Base-by-base conservation (phyloP, 305 asterid genomes). In the Coffea humblotiana region DNA sequence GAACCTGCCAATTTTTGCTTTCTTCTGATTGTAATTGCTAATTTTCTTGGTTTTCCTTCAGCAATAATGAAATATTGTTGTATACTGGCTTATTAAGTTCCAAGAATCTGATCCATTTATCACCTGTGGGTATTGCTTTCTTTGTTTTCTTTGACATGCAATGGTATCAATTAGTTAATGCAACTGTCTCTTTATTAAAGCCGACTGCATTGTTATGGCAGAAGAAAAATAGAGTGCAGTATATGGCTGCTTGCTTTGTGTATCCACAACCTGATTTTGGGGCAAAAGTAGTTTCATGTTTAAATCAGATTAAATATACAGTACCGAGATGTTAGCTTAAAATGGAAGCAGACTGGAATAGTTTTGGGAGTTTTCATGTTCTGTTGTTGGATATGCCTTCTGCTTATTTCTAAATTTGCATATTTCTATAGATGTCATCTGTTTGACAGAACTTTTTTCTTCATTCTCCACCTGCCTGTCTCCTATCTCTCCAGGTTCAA, bases 401-500 rank as follows among this genome's bases (percentile, higher is more conserved):
- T 32, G 11, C 19, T 67, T 51, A 16, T 64, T 43, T 18, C 12
- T 68, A 19, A 32, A 54, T 56, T 68, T 25, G 71, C n/a, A 40
- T 5, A 40, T 40, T 40, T 40, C 6, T 40, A 3, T 40, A 40
- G 43, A 40, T 40, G 43, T 40, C 43, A 40, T 40, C 54, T 40
- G 72, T 73, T 56, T 76, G 23, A 71, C 64, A 76, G 40, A 51
- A 56, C 43, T 67, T 80, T 80, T 67, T 73, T 16, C 80, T 23
- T 66, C 61, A 71, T 7, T 19, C 4, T 23, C 32, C 27, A n/a
- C 25, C 64, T 18, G 13, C 43, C 67, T 8, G 21, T 25, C 48
- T 43, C 73, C 75, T 72, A 27, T 76, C 82, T 77, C 77, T 84
- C 77, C 93, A 96, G 99, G 99, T 96, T 89, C 98, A 94, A 90